phyloP scores from a whole-genome alignment of 2,329 filamentous ascomycete species.

The Aspergillus ochraceus region DNA sequence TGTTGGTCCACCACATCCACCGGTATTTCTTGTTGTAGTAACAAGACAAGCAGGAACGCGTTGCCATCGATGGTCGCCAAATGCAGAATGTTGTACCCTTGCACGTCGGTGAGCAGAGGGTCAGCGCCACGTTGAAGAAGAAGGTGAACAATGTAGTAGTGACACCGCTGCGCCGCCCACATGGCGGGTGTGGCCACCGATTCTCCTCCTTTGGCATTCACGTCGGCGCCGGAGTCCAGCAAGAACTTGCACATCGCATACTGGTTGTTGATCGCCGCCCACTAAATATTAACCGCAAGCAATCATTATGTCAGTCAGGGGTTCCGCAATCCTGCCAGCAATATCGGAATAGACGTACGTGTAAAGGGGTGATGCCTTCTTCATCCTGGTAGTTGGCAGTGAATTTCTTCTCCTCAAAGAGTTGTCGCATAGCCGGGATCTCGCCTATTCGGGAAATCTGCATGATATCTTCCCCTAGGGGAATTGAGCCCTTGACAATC shows the following conservation, averaged over 20 bases:
- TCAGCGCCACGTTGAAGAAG: constrained; percentile 90
- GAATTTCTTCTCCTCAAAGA: constrained; percentile 80
- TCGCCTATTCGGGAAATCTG: constrained; percentile 89
- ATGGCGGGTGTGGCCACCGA: constrained; percentile 91
- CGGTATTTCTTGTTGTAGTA: constrained; percentile 92
- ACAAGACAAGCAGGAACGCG: constrained; percentile 80
- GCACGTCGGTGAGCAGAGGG: constrained; percentile 84
- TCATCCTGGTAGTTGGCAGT: constrained; percentile 82
- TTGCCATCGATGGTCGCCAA: constrained; percentile 97
- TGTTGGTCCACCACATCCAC: constrained; percentile 88
- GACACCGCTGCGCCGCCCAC: constrained; percentile 94
- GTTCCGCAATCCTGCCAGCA: not conserved
- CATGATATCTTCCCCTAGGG: constrained; percentile 81
- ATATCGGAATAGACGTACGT: constrained; percentile 61
- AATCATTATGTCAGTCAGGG: constrained; percentile 12
- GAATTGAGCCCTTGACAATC: constrained; percentile 36
- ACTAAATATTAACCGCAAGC: constrained; percentile 56
- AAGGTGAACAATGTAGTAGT: constrained; percentile 94
- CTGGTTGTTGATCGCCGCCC: constrained; percentile 99
- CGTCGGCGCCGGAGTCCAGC: constrained; percentile 78
- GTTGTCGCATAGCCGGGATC: constrained; percentile 78
- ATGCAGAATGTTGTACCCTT: constrained; percentile 97
- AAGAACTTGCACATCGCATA: constrained; percentile 97
- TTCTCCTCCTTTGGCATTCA: constrained; percentile 94
- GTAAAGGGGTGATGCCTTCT: constrained; percentile 92